Evolutionary conservation across 768 basidiomycete species (phyloP).

Genomic region (Lepiota venenata): DNA sequence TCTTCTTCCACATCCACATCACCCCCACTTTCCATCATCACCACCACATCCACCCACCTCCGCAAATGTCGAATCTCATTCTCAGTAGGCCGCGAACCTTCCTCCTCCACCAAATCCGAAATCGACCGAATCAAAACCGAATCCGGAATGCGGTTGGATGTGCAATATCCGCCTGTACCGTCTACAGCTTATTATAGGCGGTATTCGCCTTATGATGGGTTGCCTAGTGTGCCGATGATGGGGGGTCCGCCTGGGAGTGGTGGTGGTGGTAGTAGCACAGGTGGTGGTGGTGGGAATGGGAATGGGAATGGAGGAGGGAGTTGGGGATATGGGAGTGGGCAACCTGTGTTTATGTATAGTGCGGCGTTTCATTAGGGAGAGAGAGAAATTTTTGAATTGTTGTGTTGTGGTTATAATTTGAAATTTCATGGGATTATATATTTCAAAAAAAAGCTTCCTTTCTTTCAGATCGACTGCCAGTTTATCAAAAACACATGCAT

Average conservation of each 20-base stretch:
- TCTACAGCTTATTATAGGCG: slow-evolving; percentile 1
- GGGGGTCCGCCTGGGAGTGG: background rate
- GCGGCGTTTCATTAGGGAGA: slow-evolving; percentile 2
- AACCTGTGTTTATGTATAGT: slow-evolving; percentile 12
- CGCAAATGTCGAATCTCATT: slow-evolving; percentile 3
- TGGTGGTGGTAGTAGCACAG: no score
- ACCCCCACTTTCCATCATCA: no score
- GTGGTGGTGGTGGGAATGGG: background rate
- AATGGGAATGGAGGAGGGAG: background rate
- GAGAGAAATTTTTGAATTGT: no score
- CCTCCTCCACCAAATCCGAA: background rate
- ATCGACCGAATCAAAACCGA: slow-evolving; percentile 3
- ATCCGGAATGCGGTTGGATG: slow-evolving; percentile 5
- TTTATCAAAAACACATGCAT: no score
- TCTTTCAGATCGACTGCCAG: no score
- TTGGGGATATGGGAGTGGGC: slow-evolving; percentile 1
- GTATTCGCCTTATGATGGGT: slow-evolving; percentile 10
- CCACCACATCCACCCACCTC: background rate
- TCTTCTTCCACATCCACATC: background rate
- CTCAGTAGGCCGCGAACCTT: slow-evolving; percentile 3
- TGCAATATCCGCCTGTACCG: slow-evolving; percentile 6
- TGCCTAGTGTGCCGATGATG: slow-evolving; percentile 9
- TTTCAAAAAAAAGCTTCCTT: no score
- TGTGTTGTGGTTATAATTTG: no score
- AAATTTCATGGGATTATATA: no score